Conservation (phyloP, 1,284 basidiomycete species). For the Neolentinus lepideus region DNA sequence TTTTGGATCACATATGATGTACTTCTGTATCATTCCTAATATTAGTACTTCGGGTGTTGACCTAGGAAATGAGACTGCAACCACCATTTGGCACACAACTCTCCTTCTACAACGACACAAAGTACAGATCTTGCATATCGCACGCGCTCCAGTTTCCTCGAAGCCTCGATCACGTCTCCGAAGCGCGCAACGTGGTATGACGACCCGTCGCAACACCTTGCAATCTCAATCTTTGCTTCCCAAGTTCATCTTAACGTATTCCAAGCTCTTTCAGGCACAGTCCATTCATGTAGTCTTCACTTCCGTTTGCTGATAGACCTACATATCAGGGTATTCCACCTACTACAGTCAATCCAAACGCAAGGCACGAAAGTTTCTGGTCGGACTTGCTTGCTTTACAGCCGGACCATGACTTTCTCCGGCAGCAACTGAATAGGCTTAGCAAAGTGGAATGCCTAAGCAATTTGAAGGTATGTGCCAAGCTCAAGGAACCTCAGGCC, state of each 20-base stretch:
- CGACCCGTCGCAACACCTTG: not conserved
- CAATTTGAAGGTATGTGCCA: slow-evolving; percentile 20
- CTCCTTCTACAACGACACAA: no score
- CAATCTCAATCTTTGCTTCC: slow-evolving; percentile 18
- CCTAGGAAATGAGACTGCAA: no score
- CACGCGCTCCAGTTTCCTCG: not conserved
- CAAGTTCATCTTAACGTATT: slow-evolving; percentile 34
- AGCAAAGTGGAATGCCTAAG: slow-evolving; percentile 24
- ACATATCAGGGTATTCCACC: slow-evolving; percentile 28
- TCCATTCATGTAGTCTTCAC: not conserved
- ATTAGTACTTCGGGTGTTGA: not conserved
- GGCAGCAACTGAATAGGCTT: slow-evolving; percentile 19
- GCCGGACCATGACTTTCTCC: slow-evolving; percentile 39
- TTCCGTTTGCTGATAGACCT: not conserved
- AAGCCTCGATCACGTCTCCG: not conserved
- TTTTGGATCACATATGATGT: no score
- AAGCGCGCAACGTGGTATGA: not conserved
- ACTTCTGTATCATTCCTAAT: not conserved
- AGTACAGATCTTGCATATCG: no score
- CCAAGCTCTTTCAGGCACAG: slow-evolving; percentile 31
- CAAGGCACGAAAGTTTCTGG: slow-evolving; percentile 37
- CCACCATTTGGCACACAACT: no score
- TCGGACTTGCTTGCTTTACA: slow-evolving; percentile 40
- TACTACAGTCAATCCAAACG: slow-evolving; percentile 28
- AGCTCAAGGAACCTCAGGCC: slow-evolving; percentile 7